Base-by-base conservation (phyloP, 2,329 filamentous ascomycete species). In the Chaetomium olivaceum region DNA sequence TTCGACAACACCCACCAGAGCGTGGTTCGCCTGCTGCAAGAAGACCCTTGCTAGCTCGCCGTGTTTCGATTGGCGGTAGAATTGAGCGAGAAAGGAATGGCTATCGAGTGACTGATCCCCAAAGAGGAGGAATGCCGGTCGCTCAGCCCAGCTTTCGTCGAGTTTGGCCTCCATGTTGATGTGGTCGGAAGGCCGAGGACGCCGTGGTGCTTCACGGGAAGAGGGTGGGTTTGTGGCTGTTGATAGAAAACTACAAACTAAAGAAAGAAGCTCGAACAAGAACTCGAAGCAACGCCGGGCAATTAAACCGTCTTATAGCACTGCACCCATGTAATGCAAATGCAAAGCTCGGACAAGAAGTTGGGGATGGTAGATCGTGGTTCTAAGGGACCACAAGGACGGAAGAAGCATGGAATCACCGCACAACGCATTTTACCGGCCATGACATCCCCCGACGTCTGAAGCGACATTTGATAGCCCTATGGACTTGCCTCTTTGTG, bases 51-150 rank as follows among this genome's bases (percentile, higher is more conserved):
- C 82, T 29, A 89, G 80, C 57, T 83, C 73, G 70, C 82, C 81
- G 39, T 79, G 79, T 67, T 79, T 77, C 48, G 77, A 77, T 67
- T 77, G 75, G 61, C 80, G 80, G 72, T 77, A 82, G 71, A 84
- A 82, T 65, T 83, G 79, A 59, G 86, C 84, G 67, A 91, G 78
- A 69, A 89, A 86, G 70, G 79, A 80, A 74, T 89, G 85, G 71
- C 88, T 88, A 75, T 89, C 87, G 72, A 87, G 82, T 67, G 88
- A 90, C 78, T 91, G 89, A 74, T 91, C 89, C 79, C 88, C 88
- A 74, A 91, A 90, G 68, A 91, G 84, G 76, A 89, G 83, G 75
- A 83, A 85, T 61, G 80, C 79, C 76, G 83, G 78, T 74, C 80
- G 76, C 76, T 79, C 76, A 46, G 48, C 56, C 46, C 48, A 48